Evolutionary conservation across 2,329 filamentous ascomycete genomes (phyloP).

Genomic region (Microthyrium microscopicum): DNA sequence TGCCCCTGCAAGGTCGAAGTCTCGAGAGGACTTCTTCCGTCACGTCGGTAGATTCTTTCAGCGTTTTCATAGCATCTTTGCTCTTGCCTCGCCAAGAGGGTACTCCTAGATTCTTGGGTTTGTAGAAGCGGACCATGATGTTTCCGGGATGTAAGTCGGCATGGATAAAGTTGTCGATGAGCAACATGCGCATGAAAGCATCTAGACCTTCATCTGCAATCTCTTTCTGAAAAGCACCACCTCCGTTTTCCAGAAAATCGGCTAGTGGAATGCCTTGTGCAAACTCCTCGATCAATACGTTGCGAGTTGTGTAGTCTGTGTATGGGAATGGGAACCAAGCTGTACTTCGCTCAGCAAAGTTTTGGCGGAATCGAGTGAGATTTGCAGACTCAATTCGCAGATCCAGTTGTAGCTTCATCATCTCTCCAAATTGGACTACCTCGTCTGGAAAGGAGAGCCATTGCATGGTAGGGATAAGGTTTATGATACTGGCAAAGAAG

Average conservation of each 20-base stretch:
- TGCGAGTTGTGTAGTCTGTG: conserved; percentile 76
- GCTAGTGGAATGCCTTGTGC: conserved; percentile 85
- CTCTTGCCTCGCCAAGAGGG: conserved; percentile 16
- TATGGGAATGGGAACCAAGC: conserved; percentile 98
- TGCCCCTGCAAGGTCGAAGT: conserved; percentile 54
- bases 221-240: conserved; percentile 81
- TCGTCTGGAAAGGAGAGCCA: conserved; percentile 95
- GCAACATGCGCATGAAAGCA: conserved; percentile 87
- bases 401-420: conserved; percentile 97
- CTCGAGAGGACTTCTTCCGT: conserved; percentile 75
- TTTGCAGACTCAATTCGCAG: conserved; percentile 90
- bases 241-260: conserved; percentile 80
- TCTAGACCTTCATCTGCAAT: conserved; percentile 92
- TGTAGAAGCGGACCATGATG: conserved; percentile 98
- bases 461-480: conserved; percentile 81
- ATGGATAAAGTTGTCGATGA: conserved; percentile 95
- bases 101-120: conserved; percentile 56
- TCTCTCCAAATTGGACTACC: conserved; percentile 83
- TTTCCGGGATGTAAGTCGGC: conserved; percentile 94
- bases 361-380: conserved; percentile 68
- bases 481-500: conserved; percentile 73
- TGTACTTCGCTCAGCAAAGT: conserved; percentile 77
- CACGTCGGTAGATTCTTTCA: conserved; percentile 47
- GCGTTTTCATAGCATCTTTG: conserved; percentile 7
- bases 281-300: conserved; percentile 89